Conservation (phyloP, 148 eudicot species). For the Rhododendron ovatum region DNA sequence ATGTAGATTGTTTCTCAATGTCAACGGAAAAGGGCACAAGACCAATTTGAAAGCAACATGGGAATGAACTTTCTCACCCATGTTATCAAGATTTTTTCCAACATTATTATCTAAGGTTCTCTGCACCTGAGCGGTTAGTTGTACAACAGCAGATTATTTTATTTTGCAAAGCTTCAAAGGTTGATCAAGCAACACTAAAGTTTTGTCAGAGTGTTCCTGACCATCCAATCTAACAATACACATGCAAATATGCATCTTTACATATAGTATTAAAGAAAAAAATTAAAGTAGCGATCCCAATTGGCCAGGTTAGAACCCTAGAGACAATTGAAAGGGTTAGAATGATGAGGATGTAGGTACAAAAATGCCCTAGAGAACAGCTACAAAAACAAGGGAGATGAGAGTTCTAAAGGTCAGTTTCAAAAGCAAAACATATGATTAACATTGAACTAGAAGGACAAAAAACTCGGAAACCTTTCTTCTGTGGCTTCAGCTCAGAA, state of each 20-base stretch:
- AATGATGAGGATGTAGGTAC: background rate
- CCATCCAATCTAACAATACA: slow-evolving; percentile 1
- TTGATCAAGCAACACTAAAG: background rate
- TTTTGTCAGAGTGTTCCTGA: background rate
- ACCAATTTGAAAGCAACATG: background rate
- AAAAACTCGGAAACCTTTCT: background rate
- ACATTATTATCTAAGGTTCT: background rate
- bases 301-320: no score
- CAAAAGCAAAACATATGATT: background rate
- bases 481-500: background rate
- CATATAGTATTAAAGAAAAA: background rate
- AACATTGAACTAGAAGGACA: background rate
- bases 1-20: background rate
- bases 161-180: background rate
- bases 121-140: background rate
- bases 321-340: background rate
- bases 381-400: background rate
- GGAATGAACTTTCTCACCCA: background rate
- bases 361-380: background rate
- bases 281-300: background rate
- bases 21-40: background rate
- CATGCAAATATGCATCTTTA: background rate
- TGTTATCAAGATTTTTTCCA: background rate
- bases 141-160: background rate
- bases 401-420: background rate